Evolutionary conservation across 1,139 yeast genomes (phyloP).

Genomic region (Nakaseomyces uthaithaninus): DNA sequence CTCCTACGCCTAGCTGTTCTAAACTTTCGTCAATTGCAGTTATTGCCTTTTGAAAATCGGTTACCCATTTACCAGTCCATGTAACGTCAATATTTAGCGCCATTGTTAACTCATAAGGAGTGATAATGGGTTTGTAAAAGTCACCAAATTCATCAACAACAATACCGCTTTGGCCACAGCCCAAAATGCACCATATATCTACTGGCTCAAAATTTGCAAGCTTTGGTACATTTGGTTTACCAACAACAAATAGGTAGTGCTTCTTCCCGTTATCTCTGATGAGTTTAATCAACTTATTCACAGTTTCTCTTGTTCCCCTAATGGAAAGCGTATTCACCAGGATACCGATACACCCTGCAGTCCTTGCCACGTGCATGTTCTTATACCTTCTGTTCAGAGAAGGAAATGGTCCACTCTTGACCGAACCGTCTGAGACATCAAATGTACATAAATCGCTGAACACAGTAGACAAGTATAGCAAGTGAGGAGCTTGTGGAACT

Average conservation of each 20-base stretch:
- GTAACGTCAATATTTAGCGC: constrained; percentile 67
- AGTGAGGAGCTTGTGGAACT: constrained; percentile 67
- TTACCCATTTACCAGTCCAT: constrained; percentile 93
- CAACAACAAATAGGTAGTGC: constrained; percentile 89
- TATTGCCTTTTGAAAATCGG: constrained; percentile 52
- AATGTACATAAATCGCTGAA: constrained; percentile 47
- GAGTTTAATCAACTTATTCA: constrained; percentile 51
- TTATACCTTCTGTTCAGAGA: constrained; percentile 76
- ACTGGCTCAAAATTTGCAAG: constrained; percentile 88
- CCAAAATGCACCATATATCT: constrained; percentile 89
- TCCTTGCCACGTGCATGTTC: constrained; percentile 78
- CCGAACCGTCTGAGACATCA: constrained; percentile 34
- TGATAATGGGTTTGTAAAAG: constrained; percentile 81
- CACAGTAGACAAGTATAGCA: constrained; percentile 65
- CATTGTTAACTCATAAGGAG: constrained; percentile 82
- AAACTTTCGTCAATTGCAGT: constrained; percentile 27
- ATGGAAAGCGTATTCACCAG: constrained; percentile 82
- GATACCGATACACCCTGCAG: constrained; percentile 87
- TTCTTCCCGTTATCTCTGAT: constrained; percentile 77
- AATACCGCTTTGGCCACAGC: constrained; percentile 92
- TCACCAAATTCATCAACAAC: constrained; percentile 70
- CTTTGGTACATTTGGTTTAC: constrained; percentile 97
- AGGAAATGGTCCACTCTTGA: constrained; percentile 56
- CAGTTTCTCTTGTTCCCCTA: constrained; percentile 55
- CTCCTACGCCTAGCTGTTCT: constrained; percentile 27